A percentile compares a stretch with the other conserved stretches of the same genome.
Conservation (phyloP, 306 rosid species). For the Quillaja saponaria region DNA sequence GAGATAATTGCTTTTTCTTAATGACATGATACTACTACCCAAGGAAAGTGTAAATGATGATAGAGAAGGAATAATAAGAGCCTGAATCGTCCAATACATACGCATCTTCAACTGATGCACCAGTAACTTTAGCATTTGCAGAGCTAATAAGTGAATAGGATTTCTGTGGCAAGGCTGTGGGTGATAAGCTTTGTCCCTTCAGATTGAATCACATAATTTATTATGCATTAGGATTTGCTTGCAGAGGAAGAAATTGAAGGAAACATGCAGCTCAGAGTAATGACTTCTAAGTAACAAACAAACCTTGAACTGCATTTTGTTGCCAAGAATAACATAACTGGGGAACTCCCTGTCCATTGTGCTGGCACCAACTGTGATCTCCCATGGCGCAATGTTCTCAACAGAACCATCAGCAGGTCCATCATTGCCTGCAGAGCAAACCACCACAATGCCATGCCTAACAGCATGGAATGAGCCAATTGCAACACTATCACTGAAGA, state of each 20-base stretch:
- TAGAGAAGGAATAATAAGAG: not conserved
- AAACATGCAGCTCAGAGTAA: not conserved
- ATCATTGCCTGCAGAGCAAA: constrained; percentile 86
- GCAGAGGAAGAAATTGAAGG: constrained; percentile 1
- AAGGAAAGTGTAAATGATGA: not conserved
- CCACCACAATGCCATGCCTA: constrained; percentile 66
- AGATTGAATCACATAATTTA: constrained; percentile 20
- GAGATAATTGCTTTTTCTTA: not conserved
- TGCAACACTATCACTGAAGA: constrained; percentile 66
- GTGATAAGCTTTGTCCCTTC: constrained; percentile 81
- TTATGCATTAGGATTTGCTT: not conserved
- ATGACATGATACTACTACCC: not conserved
- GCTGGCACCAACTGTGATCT: constrained; percentile 85
- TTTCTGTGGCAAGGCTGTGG: constrained; percentile 40
- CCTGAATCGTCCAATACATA: constrained; percentile 40
- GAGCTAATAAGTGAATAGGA: constrained; percentile 59
- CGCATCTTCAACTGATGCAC: constrained; percentile 63
- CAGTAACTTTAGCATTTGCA: constrained; percentile 56
- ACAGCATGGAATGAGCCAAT: constrained; percentile 88
- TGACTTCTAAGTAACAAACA: constrained; percentile 2
- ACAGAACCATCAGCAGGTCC: constrained; percentile 68
- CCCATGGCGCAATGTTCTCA: constrained; percentile 68
- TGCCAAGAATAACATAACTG: constrained; percentile 53
- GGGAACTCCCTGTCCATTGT: constrained; percentile 84
- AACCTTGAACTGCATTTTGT: constrained; percentile 54